Evolutionary conservation across 2,329 filamentous ascomycete genomes (phyloP), one percentile per base, ranked within the genome.

Genomic region (Pseudogymnoascus sp.): DNA sequence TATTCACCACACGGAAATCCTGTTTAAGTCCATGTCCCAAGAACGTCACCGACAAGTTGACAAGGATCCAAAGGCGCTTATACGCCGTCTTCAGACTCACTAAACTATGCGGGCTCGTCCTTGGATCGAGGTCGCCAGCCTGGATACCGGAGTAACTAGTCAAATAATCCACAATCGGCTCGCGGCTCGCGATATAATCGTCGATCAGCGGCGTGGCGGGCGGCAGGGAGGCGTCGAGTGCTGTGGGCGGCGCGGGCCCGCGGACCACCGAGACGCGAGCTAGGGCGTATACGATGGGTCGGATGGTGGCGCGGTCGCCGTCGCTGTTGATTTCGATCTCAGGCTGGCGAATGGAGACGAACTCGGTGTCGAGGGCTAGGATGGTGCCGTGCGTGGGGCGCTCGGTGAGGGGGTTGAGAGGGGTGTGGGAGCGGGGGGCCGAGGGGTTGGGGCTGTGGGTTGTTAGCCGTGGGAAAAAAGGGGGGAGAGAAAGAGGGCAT

Each of bases 1-100:
- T 97, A 74, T 99, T 99, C 76, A 96, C 96, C 62, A 96, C 96
- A 61, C 94, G 91, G 77, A 99, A 97, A 75, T 99, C 94, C 69
- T 94, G 93, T 67, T 91, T 91, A 42, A 99, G 80, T 3, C 93
- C 93, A 71, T 99, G 94, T 2, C 94, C 94, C 4, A 99, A 84
- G 73, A 99, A 99, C 66, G 90, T 85, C 76, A 92, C 96, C 58
- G 94, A 94, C 0, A 97, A 82, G 72, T 99, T 99, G 33, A 99
- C 83, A 16, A 99, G 82, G 14, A 97, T 84, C 95, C 95, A 99
- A 30, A 99, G 85, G 74, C 97, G 97, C 77, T 99, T 99, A 80
- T 97, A 99, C 1, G 91, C 92, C 63, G 90, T 84, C 73, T 99
- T 99, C 41, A 97, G 81, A 1, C 89, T 84, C 7, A 97, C 87